These are phyloP conservation scores for Synchytrium microbalum DNA, from an alignment of 371 early-diverging fungal genomes.

Conservation along the genomic window DNA sequence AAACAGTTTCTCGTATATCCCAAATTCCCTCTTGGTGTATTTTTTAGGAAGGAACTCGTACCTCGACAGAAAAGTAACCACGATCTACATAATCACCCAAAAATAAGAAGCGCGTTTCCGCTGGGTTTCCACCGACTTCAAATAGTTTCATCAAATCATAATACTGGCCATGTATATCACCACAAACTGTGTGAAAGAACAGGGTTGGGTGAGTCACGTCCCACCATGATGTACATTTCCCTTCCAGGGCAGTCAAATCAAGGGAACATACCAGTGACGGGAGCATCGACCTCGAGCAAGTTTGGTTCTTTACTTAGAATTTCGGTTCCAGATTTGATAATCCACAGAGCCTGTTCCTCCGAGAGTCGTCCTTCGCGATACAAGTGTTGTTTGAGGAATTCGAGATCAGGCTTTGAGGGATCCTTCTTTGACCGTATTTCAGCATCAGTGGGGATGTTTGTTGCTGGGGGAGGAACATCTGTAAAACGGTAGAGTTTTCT, in stretches of 20 bases:
- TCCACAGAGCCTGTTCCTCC: constrained; percentile 82
- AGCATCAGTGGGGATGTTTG: constrained; percentile 46
- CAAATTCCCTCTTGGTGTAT: not conserved
- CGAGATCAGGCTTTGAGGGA: constrained; percentile 58
- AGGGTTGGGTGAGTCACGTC: not conserved
- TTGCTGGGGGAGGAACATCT: constrained; percentile 6
- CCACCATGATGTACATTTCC: constrained; percentile 2
- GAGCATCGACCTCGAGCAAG: constrained; percentile 80
- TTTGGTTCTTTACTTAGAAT: constrained; percentile 73
- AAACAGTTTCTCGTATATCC: not conserved
- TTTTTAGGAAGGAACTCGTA: constrained; percentile 12
- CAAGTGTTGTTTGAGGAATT: constrained; percentile 80
- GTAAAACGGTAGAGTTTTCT: too few species aligned
- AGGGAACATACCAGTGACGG: constrained; percentile 65
- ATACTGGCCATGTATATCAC: constrained; percentile 99
- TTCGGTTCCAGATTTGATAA: constrained; percentile 66
- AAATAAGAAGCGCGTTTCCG: constrained; percentile 79
- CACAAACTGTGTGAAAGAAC: constrained; percentile 65
- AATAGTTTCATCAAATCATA: constrained; percentile 97
- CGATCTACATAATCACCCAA: constrained; percentile 98
- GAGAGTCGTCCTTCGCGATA: constrained; percentile 83
- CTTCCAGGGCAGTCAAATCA: not conserved
- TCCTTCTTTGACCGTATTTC: constrained; percentile 55
- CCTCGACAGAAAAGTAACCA: constrained; percentile 54
- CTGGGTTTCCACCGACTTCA: constrained; percentile 93